Base-by-base conservation (phyloP, 1,139 yeast genomes). In the Keqinozyma sinolaborantium region DNA sequence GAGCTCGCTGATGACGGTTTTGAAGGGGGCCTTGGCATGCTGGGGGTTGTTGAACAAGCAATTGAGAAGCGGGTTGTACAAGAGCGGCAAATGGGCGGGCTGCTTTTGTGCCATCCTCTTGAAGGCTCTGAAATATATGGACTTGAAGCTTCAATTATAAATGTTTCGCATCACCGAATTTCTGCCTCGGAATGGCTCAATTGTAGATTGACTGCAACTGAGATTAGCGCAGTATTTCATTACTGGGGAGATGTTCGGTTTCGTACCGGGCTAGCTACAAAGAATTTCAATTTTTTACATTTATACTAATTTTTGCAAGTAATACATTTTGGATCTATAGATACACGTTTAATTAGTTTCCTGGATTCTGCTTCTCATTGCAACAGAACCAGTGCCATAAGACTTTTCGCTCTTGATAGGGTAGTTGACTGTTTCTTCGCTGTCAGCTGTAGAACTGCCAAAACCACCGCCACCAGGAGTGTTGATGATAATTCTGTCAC, bases 41-140 rank as follows among this genome's bases (percentile, higher is more conserved):
- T 73, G 65, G 3, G 83, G 82, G 45, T 79, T 77, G 56, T 83
- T 80, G 63, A 84, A 83, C 16, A 84, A 54, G 33, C 79, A 69
- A 55, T 83, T 80, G 31, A 84, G 62, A 27, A 81, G 59, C 4
- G 92, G 90, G 47, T 84, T 83, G 36, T 74, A 58, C 30, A 81
- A 62, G 30, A 59, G 44, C 13, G 73, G 71, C 27, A 64, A 50
- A 39, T 58, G 60, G 14, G 51, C 19, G 26, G 16, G 10, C 9
- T 7, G 21, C 10, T 18, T 18, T 10, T 18, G 21, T 10, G 21
- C 21, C 21, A 18, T 18, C 9, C 21, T 18, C n/a, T n/a, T n/a
- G n/a, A n/a, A n/a, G n/a, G n/a, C n/a, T n/a, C n/a, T n/a, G n/a
- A n/a, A n/a, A n/a, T n/a, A n/a, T n/a, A n/a, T n/a, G n/a, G n/a